Percentiles rank a stretch among this genome's conserved stretches.
Conservation (phyloP, 139 green algal species). For the Chlorella vulgaris region DNA sequence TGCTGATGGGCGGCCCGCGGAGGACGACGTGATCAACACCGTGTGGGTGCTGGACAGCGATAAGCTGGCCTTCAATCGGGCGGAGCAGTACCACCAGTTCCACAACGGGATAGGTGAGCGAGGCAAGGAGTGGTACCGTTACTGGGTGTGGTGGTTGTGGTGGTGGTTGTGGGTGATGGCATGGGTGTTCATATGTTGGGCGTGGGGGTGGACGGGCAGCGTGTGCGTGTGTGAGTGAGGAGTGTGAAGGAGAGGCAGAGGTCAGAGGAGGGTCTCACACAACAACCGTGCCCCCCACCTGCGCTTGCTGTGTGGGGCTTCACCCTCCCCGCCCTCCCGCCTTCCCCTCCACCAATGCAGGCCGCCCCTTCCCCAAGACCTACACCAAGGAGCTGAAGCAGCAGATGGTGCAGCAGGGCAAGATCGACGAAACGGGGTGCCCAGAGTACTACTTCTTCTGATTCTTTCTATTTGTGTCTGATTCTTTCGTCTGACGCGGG, state of each 20-base stretch:
- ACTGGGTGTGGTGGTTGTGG: neutral
- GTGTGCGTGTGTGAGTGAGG: neutral
- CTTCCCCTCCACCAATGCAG: neutral
- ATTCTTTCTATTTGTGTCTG: neutral
- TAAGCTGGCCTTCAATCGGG: constrained; percentile 76
- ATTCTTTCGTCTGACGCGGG: neutral
- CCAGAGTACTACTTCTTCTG: constrained; percentile 67
- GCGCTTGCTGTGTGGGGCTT: neutral
- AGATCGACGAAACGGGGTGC: constrained; percentile 71
- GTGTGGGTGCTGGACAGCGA: constrained; percentile 70
- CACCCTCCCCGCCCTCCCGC: neutral
- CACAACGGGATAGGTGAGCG: constrained; percentile 60
- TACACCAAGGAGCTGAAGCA: constrained; percentile 70
- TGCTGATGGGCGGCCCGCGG: neutral
- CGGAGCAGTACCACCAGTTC: constrained; percentile 92
- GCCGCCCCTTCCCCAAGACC: constrained; percentile 44
- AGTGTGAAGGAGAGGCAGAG: neutral
- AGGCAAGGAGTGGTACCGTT: neutral
- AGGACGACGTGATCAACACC: constrained; percentile 48
- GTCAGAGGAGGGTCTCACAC: neutral
- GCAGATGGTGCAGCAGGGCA: constrained; percentile 12
- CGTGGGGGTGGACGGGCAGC: neutral
- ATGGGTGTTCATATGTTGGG: too few relatives aligned
- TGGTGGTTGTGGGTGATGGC: neutral
- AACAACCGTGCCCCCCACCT: neutral